Evolutionary conservation across 495 filamentous ascomycete species (phyloP).

Genomic region (Terfezia claveryi): DNA sequence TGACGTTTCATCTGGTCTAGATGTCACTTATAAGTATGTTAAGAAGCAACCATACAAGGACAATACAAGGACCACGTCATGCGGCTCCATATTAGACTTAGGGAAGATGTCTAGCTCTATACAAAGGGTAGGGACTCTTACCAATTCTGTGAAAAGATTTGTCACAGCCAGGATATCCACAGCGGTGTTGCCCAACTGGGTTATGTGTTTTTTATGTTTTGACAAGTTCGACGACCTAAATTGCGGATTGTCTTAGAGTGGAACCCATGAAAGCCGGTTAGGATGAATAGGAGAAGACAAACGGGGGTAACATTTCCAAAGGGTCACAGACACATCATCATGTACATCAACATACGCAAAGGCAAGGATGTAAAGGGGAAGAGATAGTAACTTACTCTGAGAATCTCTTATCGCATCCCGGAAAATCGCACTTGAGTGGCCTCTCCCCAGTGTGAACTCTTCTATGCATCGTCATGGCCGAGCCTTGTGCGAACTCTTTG

Average conservation of each 20-base stretch:
- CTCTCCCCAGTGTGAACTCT: constrained; percentile 18
- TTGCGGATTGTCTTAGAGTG: no score
- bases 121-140: constrained; percentile 22
- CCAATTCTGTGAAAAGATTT: constrained; percentile 35
- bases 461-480: constrained; percentile 20
- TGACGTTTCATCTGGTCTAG: constrained; percentile 19
- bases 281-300: no score
- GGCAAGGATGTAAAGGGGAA: background rate
- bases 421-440: constrained; percentile 28
- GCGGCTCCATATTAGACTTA: no score
- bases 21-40: background rate
- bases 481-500: constrained; percentile 20
- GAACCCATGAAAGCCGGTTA: no score
- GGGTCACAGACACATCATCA: no score
- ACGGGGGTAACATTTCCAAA: no score
- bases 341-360: no score
- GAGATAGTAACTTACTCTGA: constrained; percentile 23
- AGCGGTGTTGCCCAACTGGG: constrained; percentile 25
- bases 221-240: constrained; percentile 30
- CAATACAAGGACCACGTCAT: no score
- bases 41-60: no score
- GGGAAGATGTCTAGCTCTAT: no score
- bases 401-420: constrained; percentile 31
- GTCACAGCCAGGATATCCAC: constrained; percentile 26
- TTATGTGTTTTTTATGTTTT: constrained; percentile 30